Conservation (phyloP, 441 rosid species). For the Brassica hybrid region DNA sequence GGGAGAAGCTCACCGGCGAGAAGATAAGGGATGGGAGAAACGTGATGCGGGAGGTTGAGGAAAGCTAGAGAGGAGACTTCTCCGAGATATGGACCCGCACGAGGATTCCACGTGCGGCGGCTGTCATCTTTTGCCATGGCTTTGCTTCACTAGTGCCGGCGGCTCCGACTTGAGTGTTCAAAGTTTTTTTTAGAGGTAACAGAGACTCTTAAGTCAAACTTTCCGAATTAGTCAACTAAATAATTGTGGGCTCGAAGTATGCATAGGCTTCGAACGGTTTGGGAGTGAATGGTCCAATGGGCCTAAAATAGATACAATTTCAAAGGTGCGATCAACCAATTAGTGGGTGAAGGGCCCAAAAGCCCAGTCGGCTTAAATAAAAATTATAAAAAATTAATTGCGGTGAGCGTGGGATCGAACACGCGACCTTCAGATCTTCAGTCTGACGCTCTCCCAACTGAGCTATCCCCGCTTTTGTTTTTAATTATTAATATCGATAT, state of each 20-base stretch:
- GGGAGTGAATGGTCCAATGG: not conserved
- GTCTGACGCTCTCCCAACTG: constrained; percentile 55
- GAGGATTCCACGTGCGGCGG: constrained; percentile 49
- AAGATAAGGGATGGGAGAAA: constrained; percentile 67
- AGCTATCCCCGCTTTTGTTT: constrained; percentile 40
- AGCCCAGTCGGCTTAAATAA: too few species aligned
- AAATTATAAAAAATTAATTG: constrained; percentile 25
- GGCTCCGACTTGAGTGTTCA: constrained; percentile 37
- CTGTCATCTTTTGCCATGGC: constrained; percentile 51
- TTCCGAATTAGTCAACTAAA: constrained; percentile 8
- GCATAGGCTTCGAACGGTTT: not conserved
- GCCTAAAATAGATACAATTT: not conserved
- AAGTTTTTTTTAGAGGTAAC: constrained; percentile 26
- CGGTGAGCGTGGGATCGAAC: constrained; percentile 92
- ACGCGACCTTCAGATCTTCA: constrained; percentile 60
- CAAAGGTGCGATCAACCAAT: too few species aligned
- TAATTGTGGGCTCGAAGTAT: not conserved
- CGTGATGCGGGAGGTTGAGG: constrained; percentile 57
- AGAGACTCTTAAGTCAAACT: constrained; percentile 24
- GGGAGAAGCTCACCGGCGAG: constrained; percentile 61
- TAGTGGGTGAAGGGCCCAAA: too few species aligned
- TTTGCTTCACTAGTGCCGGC: constrained; percentile 25
- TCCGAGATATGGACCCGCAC: constrained; percentile 69
- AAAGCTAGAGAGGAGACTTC: constrained; percentile 84
- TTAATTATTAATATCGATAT: not conserved